Evolutionary conservation across 495 filamentous ascomycete species (phyloP).

Genomic region (Paragyromitra xinjiangensis): DNA sequence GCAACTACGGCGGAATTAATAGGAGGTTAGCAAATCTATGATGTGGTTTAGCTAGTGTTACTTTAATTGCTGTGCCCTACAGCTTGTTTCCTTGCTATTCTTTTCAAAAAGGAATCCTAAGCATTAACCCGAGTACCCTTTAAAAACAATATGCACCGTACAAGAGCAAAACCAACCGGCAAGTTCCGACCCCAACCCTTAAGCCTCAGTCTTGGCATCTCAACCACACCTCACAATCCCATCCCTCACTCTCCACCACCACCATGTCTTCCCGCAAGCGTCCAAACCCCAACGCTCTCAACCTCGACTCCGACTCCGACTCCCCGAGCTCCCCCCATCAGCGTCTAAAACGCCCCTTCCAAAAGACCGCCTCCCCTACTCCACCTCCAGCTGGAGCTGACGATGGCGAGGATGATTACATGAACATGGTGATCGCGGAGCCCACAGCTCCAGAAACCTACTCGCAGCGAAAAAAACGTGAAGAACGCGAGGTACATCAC

Average conservation of each 20-base stretch:
- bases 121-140: no score
- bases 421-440: slow-evolving; percentile 69
- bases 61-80: no score
- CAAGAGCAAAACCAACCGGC: neutral
- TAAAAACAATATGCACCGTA: no score
- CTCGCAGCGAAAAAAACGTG: slow-evolving; percentile 66
- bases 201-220: neutral
- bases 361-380: slow-evolving; percentile 10
- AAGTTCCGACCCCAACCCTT: neutral
- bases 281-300: slow-evolving; percentile 34
- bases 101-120: no score
- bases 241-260: slow-evolving; percentile 1
- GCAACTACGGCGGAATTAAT: no score
- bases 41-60: no score
- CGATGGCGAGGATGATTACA: slow-evolving; percentile 71
- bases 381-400: slow-evolving; percentile 40
- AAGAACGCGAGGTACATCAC: slow-evolving; percentile 62
- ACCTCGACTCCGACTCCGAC: slow-evolving; percentile 39
- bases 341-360: slow-evolving; percentile 25
- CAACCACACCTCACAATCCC: slow-evolving; percentile 1
- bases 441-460: slow-evolving; percentile 64
- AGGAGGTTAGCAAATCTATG: no score
- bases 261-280: slow-evolving; percentile 45
- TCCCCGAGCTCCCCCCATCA: neutral
- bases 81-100: no score